Conservation (phyloP, 2,329 filamentous ascomycete genomes). For the Paracamarosporium sp. region DNA sequence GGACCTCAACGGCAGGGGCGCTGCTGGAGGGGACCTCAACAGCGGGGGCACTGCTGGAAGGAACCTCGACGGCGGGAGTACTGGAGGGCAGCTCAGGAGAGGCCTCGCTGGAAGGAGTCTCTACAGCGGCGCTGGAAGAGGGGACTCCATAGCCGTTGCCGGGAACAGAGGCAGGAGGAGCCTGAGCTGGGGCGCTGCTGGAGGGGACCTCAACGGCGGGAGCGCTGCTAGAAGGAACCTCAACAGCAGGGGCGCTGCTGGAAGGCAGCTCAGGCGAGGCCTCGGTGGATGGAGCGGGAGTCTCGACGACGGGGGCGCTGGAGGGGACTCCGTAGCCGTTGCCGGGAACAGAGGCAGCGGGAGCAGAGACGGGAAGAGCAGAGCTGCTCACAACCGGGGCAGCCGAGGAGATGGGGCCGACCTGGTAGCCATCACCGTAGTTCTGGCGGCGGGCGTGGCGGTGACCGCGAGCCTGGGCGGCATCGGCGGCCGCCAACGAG, state of each 20-base stretch:
- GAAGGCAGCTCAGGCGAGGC: conserved; percentile 47
- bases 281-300: conserved; percentile 40
- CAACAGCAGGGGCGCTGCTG: background rate
- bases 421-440: conserved; percentile 14
- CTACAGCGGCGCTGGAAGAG: background rate
- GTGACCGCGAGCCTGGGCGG: conserved; percentile 34
- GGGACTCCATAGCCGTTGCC: background rate
- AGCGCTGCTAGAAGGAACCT: background rate
- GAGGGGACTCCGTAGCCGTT: conserved; percentile 4
- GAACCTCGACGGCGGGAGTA: conserved; percentile 6
- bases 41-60: background rate
- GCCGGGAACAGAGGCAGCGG: conserved; percentile 1
- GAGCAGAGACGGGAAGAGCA: background rate
- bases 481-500: conserved; percentile 38
- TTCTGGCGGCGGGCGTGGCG: conserved; percentile 37
- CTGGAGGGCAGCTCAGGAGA: background rate
- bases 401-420: background rate
- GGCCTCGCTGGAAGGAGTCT: background rate
- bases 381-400: conserved; percentile 10
- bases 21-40: background rate
- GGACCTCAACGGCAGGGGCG: too few species aligned
- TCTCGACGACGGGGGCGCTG: background rate
- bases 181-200: background rate
- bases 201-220: background rate
- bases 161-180: background rate